phyloP scores from a whole-genome alignment of 2,329 filamentous ascomycete genomes.

The Aureobasidium sp. region DNA sequence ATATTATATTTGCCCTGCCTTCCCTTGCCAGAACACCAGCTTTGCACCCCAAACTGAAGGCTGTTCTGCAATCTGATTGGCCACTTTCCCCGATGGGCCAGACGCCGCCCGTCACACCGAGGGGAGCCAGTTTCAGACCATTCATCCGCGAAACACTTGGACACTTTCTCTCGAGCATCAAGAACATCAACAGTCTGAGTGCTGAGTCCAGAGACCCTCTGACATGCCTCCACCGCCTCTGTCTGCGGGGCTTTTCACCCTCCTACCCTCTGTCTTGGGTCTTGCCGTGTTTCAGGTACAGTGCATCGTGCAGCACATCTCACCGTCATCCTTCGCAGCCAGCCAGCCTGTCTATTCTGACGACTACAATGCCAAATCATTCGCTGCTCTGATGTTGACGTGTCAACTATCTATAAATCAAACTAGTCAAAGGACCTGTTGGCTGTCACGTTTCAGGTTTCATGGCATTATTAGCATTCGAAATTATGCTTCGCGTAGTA shows the following conservation, averaged over 20 bases:
- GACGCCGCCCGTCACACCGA: background rate
- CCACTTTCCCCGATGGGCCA: background rate
- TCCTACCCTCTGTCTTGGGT: background rate
- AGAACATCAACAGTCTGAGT: background rate
- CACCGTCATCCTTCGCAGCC: conserved; percentile 4
- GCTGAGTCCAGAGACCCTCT: background rate
- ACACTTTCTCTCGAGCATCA: no score
- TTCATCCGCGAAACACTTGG: background rate
- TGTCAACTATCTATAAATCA: background rate
- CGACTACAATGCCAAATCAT: background rate
- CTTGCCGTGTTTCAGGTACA: conserved; percentile 12
- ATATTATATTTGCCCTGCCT: background rate
- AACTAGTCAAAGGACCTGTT: background rate
- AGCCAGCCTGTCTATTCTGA: background rate
- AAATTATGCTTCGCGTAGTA: conserved; percentile 10
- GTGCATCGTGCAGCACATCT: background rate
- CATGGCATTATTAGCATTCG: background rate
- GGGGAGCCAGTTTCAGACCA: conserved; percentile 1
- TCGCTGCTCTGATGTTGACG: background rate
- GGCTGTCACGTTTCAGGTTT: conserved; percentile 8
- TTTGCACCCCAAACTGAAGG: background rate
- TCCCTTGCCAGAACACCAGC: background rate
- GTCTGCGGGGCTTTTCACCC: background rate
- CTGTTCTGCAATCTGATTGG: background rate
- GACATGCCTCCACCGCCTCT: background rate